Conservation (phyloP, 129 eudicot species). For the Flaveria sonorensis region DNA sequence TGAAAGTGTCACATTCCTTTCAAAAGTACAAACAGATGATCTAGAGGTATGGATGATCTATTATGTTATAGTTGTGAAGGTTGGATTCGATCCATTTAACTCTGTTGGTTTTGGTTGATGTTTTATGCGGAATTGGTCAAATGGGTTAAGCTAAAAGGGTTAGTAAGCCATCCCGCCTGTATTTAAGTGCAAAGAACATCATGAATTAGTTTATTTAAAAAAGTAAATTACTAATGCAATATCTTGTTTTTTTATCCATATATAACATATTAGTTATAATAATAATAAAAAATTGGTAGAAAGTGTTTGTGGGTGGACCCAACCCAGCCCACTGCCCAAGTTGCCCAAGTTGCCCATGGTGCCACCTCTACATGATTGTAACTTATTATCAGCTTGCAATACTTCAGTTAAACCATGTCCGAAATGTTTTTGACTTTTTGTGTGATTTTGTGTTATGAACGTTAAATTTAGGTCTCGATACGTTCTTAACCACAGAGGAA, state of each 20-base stretch:
- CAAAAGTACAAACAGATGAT: conserved; percentile 65
- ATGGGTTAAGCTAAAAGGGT: not conserved
- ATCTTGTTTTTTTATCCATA: not conserved
- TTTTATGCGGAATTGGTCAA: not conserved
- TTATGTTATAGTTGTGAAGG: not conserved
- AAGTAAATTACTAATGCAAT: not conserved
- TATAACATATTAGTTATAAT: not conserved
- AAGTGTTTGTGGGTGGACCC: not conserved
- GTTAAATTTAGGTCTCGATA: not conserved
- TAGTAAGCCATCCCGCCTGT: not conserved
- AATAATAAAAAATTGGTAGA: not conserved
- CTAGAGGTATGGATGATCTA: conserved; percentile 52
- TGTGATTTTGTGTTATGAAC: conserved; percentile 6
- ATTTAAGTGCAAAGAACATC: not conserved
- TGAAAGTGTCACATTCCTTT: conserved; percentile 73
- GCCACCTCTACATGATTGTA: not conserved
- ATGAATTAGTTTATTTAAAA: not conserved
- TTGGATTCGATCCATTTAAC: not conserved
- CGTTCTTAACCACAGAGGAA: not conserved
- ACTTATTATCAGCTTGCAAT: not conserved
- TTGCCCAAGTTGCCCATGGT: not conserved
- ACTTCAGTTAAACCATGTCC: not conserved
- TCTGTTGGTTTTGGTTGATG: not conserved
- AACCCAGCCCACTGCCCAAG: not conserved
- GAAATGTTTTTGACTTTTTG: not conserved